phyloP scores from a whole-genome alignment of 225 moss, liverwort and hornwort genomes.

The Marchantia paleacea region DNA sequence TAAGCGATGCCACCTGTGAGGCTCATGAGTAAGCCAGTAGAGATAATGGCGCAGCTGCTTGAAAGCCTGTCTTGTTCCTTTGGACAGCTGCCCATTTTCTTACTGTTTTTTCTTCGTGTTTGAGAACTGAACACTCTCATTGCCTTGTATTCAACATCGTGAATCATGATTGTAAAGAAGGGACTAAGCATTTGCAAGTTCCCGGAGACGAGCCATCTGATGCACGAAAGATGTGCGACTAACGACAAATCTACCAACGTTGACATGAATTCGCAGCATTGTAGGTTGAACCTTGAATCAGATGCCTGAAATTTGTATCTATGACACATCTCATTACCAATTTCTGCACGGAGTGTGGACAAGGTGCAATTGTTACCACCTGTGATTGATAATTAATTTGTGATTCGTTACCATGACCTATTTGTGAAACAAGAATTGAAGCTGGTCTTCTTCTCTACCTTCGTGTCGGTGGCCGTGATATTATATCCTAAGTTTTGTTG shows the following conservation, averaged over 20 bases:
- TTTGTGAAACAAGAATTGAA: too few relatives aligned
- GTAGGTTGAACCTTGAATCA: not conserved
- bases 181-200: not conserved
- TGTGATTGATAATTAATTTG: not conserved
- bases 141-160: not conserved
- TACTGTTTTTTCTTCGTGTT: not conserved
- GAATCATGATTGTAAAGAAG: conserved; percentile 5
- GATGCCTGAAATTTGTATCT: not conserved
- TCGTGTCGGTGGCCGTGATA: too few relatives aligned
- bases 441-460: too few relatives aligned
- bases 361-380: not conserved
- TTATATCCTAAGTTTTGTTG: too few relatives aligned
- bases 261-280: not conserved
- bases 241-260: not conserved
- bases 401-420: too few relatives aligned
- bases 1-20: not conserved
- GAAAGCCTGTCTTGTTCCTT: not conserved
- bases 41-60: not conserved
- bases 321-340: not conserved
- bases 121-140: not conserved
- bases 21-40: not conserved
- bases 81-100: not conserved
- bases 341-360: not conserved
- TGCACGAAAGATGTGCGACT: not conserved
- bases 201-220: not conserved